Evolutionary conservation across 2,329 filamentous ascomycete species (phyloP).

Genomic region (Ophiostoma populinum): DNA sequence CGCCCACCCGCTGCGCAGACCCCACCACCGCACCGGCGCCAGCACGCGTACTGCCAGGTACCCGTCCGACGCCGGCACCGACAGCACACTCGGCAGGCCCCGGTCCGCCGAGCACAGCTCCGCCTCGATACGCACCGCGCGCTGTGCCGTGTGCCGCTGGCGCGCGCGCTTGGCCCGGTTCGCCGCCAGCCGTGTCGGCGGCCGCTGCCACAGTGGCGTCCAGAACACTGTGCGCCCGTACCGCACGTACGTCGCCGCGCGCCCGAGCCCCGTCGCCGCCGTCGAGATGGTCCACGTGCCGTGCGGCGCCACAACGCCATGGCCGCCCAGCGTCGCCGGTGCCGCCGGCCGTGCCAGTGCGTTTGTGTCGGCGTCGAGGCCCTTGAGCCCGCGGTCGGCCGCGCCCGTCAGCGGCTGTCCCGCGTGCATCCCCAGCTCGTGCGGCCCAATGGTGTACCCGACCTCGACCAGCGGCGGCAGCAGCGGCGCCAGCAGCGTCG

Average conservation of each 20-base stretch:
- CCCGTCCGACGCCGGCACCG: conserved; percentile 13
- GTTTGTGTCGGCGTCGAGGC: conserved; percentile 20
- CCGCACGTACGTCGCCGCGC: conserved; percentile 20
- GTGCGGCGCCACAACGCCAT: neutral
- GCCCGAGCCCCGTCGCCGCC: conserved; percentile 14
- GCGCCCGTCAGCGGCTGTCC: conserved; percentile 17
- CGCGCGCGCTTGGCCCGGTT: neutral
- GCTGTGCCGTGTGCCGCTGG: conserved; percentile 2
- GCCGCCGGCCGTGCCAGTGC: conserved; percentile 2
- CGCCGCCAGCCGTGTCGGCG: neutral
- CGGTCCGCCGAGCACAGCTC: conserved; percentile 24
- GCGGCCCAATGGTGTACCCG: conserved; percentile 20
- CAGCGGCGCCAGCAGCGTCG: conserved; percentile 8
- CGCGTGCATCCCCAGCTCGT: conserved; percentile 17
- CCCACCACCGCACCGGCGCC: conserved; percentile 19
- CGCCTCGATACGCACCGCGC: conserved; percentile 22
- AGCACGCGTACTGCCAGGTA: conserved; percentile 27
- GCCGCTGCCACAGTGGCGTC: conserved; percentile 11
- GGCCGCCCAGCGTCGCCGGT: neutral
- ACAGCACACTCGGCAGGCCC: neutral
- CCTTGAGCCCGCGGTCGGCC: conserved; percentile 19
- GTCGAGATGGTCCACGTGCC: conserved; percentile 24
- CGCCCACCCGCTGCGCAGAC: conserved; percentile 7
- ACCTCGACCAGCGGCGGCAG: conserved; percentile 23
- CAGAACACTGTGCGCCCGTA: conserved; percentile 20